Evolutionary conservation across 1,284 basidiomycete genomes (phyloP), one percentile per base, ranked within the genome.

Genomic region (Moniliophthora roreri): DNA sequence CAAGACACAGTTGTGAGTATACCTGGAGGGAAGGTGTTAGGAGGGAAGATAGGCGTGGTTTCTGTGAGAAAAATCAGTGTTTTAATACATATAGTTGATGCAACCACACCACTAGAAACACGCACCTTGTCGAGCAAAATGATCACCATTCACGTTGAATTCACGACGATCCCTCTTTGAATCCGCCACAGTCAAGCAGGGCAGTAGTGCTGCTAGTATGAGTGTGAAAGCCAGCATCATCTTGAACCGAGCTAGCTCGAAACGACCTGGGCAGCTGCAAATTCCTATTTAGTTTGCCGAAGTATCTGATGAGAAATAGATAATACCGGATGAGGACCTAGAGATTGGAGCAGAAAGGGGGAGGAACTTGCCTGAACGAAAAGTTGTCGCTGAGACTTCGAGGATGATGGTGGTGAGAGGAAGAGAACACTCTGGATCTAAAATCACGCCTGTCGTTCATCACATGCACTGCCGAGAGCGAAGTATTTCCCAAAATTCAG

Each of bases 351-450:
- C 11, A 11, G 9, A 46, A 46, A 46, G 26, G 28, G 9, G 26
- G 44, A 32, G 28, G 7, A 18, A 46, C 10, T 32, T 7, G 21
- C n/a, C 15, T 15, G 28, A 21, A 5, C 16, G 15, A 41, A 3
- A 10, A 23, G n/a, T 21, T 24, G 7, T 24, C 23, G 15, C 44
- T 46, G 11, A 4, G 18, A 32, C 6, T 46, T n/a, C 28, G 44
- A 28, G 44, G 44, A 46, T 46, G 23, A 28, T 46, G 44, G 26
- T 46, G 44, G 44, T 46, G 36, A 18, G 52, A 51, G 40, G 28
- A 32, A 32, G 11, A 32, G 28, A 32, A 32, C 7, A 32, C 28
- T 32, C 28, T 32, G 28, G 28, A 11, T 32, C 11, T 11, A 6
- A n/a, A 32, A 32, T 32, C 11, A 32, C 6, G 11, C 6, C 11